A percentile compares a stretch with the other conserved stretches of the same genome.
Evolutionary conservation across 371 early-diverging fungal species (phyloP).

Genomic region (Dinochytrium kinnereticum): DNA sequence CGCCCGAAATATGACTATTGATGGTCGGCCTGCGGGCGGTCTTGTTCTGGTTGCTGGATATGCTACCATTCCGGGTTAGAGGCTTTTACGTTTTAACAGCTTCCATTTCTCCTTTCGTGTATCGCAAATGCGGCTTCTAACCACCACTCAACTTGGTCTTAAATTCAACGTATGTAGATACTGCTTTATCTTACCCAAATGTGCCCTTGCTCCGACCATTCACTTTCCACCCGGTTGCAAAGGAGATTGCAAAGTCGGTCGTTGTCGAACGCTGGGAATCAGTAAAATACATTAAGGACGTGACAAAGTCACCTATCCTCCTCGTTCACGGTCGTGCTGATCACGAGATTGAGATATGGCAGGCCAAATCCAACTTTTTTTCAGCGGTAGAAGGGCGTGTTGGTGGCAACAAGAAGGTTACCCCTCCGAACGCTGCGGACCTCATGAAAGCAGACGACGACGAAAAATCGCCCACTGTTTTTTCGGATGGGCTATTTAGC

Average conservation of each 20-base stretch:
- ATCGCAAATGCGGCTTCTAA: too few relatives aligned
- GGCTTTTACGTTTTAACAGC: neutral
- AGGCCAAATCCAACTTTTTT: neutral
- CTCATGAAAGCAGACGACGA: neutral
- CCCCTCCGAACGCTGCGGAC: neutral
- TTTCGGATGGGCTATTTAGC: neutral
- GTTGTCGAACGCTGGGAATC: slow-evolving; percentile 11
- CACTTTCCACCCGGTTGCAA: neutral
- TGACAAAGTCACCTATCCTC: neutral
- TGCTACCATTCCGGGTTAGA: neutral
- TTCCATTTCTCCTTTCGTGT: too few relatives aligned
- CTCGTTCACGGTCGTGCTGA: neutral
- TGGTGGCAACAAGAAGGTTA: neutral
- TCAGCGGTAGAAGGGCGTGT: neutral
- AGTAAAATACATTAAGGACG: neutral
- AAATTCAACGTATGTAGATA: slow-evolving; percentile 2
- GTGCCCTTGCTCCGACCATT: neutral
- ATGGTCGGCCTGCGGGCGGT: neutral
- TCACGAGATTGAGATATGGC: slow-evolving; percentile 9
- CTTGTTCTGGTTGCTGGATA: slow-evolving; percentile 11
- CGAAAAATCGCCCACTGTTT: neutral
- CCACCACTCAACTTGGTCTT: too few relatives aligned
- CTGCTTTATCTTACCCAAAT: neutral
- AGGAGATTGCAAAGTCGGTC: neutral
- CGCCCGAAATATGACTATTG: slow-evolving; percentile 15